These are phyloP conservation scores for Podospora anserina DNA, from an alignment of 495 filamentous ascomycete species.

Conservation along the genomic window DNA sequence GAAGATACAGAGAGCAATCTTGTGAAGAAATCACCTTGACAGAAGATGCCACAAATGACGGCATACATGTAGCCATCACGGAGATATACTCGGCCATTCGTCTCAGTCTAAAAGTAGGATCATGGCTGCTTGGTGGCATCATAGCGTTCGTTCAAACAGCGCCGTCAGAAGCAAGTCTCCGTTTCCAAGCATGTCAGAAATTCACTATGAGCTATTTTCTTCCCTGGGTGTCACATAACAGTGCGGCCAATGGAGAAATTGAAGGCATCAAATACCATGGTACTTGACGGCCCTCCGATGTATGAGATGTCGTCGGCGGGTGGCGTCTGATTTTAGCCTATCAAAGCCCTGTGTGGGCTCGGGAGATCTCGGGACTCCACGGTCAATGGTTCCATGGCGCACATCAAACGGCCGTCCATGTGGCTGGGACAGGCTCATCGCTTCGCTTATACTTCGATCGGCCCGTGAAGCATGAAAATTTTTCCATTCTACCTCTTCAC, in stretches of 20 bases:
- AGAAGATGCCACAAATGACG: neutral
- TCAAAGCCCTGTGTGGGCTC: constrained; percentile 17
- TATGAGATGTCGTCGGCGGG: constrained; percentile 1
- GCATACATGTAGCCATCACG: neutral
- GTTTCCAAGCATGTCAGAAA: neutral
- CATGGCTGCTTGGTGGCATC: neutral
- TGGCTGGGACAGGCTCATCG: constrained; percentile 5
- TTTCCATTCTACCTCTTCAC: neutral
- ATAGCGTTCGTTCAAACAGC: neutral
- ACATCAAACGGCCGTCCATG: constrained; percentile 13
- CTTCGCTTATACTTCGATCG: constrained; percentile 7
- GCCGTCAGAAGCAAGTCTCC: neutral
- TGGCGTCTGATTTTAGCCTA: constrained; percentile 23
- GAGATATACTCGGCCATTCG: neutral
- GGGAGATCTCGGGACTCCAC: constrained; percentile 21
- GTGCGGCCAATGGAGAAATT: constrained; percentile 11
- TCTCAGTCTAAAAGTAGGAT: neutral
- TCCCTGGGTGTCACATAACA: neutral
- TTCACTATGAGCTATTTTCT: constrained; percentile 18
- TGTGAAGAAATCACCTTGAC: neutral
- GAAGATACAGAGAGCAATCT: too few relatives aligned
- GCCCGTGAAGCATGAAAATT: constrained; percentile 13
- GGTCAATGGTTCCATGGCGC: constrained; percentile 3
- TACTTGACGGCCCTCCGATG: constrained; percentile 4
- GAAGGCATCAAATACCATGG: neutral